These are phyloP conservation scores for Trichothecium roseum DNA, from an alignment of 2,329 filamentous ascomycete genomes.

Conservation along the genomic window DNA sequence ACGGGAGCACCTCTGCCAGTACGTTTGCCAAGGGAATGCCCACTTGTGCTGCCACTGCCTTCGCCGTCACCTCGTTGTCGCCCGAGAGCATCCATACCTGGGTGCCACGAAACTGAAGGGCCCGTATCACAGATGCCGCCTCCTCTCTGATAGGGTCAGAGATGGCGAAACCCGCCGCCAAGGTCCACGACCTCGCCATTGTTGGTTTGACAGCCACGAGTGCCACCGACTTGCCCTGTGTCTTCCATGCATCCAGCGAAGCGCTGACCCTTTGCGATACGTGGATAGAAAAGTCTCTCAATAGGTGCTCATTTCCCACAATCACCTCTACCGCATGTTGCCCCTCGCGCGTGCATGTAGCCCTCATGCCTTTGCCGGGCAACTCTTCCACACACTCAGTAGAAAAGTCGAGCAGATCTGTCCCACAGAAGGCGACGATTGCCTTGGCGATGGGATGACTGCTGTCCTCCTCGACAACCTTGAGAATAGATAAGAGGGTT, in stretches of 20 bases:
- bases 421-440: constrained; percentile 50
- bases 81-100: constrained; percentile 89
- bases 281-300: constrained; percentile 36
- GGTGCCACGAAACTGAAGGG: constrained; percentile 54
- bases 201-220: constrained; percentile 37
- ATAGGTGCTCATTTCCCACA: constrained; percentile 64
- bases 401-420: constrained; percentile 5
- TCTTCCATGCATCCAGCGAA: constrained; percentile 46
- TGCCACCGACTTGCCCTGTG: constrained; percentile 52
- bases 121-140: constrained; percentile 51
- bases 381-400: constrained; percentile 48
- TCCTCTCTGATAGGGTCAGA: constrained; percentile 74
- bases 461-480: constrained; percentile 58
- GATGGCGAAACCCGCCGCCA: constrained; percentile 62
- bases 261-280: constrained; percentile 23
- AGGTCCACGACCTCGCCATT: constrained; percentile 25
- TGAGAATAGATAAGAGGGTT: constrained; percentile 41
- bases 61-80: constrained; percentile 78
- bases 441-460: constrained; percentile 67
- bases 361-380: constrained; percentile 61
- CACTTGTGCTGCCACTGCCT: constrained; percentile 64
- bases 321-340: constrained; percentile 38
- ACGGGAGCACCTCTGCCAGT: constrained; percentile 77
- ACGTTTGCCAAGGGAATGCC: constrained; percentile 67
- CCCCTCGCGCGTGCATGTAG: constrained; percentile 29